Evolutionary conservation across 2,329 filamentous ascomycete species (phyloP), one percentile per base, ranked within the genome.

Genomic region (Fusarium tuaranense): DNA sequence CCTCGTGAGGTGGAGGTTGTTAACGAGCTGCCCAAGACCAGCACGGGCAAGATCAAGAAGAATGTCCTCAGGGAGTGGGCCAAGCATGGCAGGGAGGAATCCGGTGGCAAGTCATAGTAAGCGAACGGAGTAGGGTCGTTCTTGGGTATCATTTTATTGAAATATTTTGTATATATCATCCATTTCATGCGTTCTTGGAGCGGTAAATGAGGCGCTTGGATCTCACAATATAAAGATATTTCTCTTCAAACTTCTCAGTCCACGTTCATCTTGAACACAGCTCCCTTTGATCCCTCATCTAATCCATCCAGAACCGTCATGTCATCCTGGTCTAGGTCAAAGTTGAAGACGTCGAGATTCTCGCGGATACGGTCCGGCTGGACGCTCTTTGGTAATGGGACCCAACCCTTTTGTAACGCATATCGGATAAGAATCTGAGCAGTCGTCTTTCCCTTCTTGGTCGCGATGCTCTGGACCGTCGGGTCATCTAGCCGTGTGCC

Each of bases 41-140:
- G 94, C 82, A 99, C 97, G 1, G 97, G 97, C 4, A 99, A 99
- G 88, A 89, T 98, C 70, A 92, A 95, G 89, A 99, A 99, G 90
- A 98, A 98, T 79, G 90, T 97, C 8, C 83, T 99, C 65, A 87
- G 97, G 70, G 93, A 94, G 76, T 98, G 95, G 96, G 94, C 93
- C 3, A 82, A 81, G 75, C 75, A 75, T 25, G 78, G 78, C 6
- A 74, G 67, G 25, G 58, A 69, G 53, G 76, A 77, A 59, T 63
- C 44, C 30, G n/a, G 16, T 7, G 25, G n/a, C 14, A 27, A 41
- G 27, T 14, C 20, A 25, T 48, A 27, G 16, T 44, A 14, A 48
- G n/a, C 20, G 39, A 57, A 46, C 48, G 46, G 61, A 46, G 34
- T 61, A 61, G 53, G 25, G 18, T 25, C 63, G 41, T 55, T 62